These are phyloP conservation scores for Pilobolus umbonatus DNA, from an alignment of 192 early-diverging fungal genomes.

Conservation along the genomic window DNA sequence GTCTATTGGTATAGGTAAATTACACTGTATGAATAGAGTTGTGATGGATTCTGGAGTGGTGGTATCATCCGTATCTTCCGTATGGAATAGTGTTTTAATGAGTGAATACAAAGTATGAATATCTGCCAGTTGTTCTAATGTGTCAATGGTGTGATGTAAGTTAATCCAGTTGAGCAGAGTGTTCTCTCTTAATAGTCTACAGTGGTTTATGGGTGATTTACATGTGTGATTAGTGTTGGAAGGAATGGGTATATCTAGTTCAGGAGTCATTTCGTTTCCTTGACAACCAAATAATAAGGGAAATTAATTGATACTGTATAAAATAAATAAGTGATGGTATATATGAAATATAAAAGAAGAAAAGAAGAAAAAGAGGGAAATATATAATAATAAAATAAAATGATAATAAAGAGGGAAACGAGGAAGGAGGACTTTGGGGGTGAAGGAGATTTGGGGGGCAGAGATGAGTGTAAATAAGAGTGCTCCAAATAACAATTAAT, in stretches of 20 bases:
- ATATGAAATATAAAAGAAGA: neutral
- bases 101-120: neutral
- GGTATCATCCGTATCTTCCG: neutral
- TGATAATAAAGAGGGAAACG: neutral
- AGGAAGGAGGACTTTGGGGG: too few relatives aligned
- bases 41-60: neutral
- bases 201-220: neutral
- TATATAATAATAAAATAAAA: neutral
- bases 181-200: neutral
- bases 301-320: neutral
- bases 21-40: neutral
- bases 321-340: neutral
- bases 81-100: neutral
- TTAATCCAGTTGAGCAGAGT: slow-evolving; percentile 13
- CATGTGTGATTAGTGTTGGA: neutral
- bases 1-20: neutral
- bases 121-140: neutral
- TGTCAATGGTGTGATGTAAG: neutral
- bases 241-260: neutral
- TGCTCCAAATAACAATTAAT: too few relatives aligned
- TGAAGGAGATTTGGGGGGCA: neutral
- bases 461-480: too few relatives aligned
- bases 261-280: neutral
- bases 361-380: neutral
- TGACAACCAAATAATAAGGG: neutral